phyloP scores from a whole-genome alignment of 495 filamentous ascomycete genomes.

The Penicillium dipodomyicola region DNA sequence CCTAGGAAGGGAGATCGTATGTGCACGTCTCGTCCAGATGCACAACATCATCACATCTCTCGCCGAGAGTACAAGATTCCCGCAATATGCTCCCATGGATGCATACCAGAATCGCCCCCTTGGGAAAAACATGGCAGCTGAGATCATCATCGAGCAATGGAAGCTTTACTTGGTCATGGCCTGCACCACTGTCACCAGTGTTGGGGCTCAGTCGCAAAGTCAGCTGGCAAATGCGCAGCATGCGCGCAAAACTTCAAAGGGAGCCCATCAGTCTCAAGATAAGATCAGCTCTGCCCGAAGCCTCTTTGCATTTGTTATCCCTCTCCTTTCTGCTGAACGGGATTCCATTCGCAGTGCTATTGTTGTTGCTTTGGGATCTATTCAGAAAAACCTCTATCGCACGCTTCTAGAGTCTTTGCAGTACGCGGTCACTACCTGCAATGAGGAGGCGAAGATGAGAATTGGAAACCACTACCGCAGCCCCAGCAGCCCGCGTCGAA shows the following conservation, averaged over 20 bases:
- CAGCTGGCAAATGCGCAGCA: slow-evolving; percentile 68
- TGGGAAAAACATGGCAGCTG: slow-evolving; percentile 69
- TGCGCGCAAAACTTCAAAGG: slow-evolving; percentile 77
- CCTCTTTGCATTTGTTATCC: slow-evolving; percentile 87
- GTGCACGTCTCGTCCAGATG: slow-evolving; percentile 87
- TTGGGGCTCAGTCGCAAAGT: slow-evolving; percentile 64
- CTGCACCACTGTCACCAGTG: slow-evolving; percentile 88
- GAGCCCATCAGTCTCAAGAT: slow-evolving; percentile 62
- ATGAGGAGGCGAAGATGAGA: slow-evolving; percentile 83
- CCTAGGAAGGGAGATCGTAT: slow-evolving; percentile 86
- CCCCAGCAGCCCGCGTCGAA: slow-evolving; percentile 70
- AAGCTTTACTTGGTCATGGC: slow-evolving; percentile 97
- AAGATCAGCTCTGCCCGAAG: slow-evolving; percentile 85
- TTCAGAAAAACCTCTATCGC: slow-evolving; percentile 93
- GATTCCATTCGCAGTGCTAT: slow-evolving; percentile 81
- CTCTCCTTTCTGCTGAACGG: slow-evolving; percentile 73
- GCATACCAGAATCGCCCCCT: slow-evolving; percentile 39
- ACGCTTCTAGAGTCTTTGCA: slow-evolving; percentile 88
- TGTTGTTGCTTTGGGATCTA: slow-evolving; percentile 88
- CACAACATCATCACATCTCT: slow-evolving; percentile 75
- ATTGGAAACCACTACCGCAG: slow-evolving; percentile 73
- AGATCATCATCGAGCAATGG: slow-evolving; percentile 94
- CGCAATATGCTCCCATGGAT: slow-evolving; percentile 59
- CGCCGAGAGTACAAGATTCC: slow-evolving; percentile 67
- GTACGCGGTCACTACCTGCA: slow-evolving; percentile 73